A percentile compares a stretch with the other conserved stretches of the same genome.
These are phyloP conservation scores for Penicillium macrosclerotiorum DNA, from an alignment of 495 filamentous ascomycete species.

Conservation along the genomic window DNA sequence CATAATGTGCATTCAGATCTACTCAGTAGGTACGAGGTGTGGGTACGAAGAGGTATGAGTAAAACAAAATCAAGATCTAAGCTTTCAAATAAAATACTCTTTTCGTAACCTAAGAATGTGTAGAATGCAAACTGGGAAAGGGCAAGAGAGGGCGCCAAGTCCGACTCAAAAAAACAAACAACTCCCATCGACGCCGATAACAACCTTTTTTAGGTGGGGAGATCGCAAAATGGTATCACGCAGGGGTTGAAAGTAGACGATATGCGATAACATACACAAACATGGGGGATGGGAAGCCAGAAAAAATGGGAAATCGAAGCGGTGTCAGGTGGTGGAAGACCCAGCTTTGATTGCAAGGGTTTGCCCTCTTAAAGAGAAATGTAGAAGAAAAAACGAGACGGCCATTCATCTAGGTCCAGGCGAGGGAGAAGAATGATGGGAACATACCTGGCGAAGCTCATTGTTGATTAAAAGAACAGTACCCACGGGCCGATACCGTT, in stretches of 20 bases:
- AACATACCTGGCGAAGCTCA: conserved; percentile 22
- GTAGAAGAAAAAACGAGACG: background rate
- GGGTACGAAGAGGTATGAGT: too few relatives aligned
- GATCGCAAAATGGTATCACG: conserved; percentile 19
- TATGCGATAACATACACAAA: background rate
- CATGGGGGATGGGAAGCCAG: background rate
- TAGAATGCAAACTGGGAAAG: conserved; percentile 1
- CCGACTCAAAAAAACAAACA: background rate
- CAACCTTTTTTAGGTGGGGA: conserved; percentile 12
- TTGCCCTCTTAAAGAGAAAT: background rate
- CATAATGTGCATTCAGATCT: too few relatives aligned
- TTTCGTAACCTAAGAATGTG: conserved; percentile 12
- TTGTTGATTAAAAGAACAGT: background rate
- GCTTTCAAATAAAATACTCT: too few relatives aligned
- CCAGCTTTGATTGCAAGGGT: background rate
- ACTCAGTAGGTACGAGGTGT: too few relatives aligned
- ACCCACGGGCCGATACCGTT: conserved; percentile 4
- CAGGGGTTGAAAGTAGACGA: background rate
- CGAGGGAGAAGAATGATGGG: conserved; percentile 1
- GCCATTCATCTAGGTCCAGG: too few relatives aligned
- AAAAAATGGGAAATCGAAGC: too few relatives aligned
- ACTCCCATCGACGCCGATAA: conserved; percentile 15
- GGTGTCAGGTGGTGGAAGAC: too few relatives aligned
- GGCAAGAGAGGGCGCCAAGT: too few relatives aligned
- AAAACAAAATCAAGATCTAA: too few relatives aligned